Conservation (phyloP, 345 rosid species). For the Moringa oleifera region DNA sequence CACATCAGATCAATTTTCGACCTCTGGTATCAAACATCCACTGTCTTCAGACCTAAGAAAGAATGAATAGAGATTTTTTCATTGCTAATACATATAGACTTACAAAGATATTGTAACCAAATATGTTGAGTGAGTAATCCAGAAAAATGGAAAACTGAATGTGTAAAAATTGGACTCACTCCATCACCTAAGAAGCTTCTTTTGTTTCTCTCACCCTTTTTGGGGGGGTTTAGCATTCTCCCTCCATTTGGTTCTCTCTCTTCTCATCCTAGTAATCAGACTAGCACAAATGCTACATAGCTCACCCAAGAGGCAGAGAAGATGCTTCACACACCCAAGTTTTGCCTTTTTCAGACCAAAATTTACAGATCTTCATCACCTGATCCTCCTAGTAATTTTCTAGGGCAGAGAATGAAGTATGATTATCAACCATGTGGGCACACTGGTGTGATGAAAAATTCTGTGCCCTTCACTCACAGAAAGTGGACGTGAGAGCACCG, state of each 20-base stretch:
- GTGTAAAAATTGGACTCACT: not conserved
- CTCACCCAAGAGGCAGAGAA: not conserved
- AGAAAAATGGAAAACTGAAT: no score
- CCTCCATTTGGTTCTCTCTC: not conserved
- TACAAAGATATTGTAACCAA: no score
- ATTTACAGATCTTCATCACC: not conserved
- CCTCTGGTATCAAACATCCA: no score
- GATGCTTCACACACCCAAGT: not conserved
- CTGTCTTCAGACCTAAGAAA: no score
- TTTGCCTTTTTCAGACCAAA: not conserved
- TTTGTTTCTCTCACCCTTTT: not conserved
- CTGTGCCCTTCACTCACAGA: not conserved
- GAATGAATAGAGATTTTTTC: no score
- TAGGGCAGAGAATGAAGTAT: not conserved
- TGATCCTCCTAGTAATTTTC: not conserved
- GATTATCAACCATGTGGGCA: not conserved
- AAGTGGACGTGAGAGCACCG: not conserved
- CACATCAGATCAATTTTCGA: no score
- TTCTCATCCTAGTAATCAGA: not conserved
- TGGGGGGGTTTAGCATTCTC: no score
- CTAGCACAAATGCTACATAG: not conserved
- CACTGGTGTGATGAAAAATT: not conserved
- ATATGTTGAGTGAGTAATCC: not conserved
- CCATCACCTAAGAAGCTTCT: not conserved
- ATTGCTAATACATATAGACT: not conserved